phyloP scores from a whole-genome alignment of 2,329 filamentous ascomycete genomes.

The Sporothrix schenckii region DNA sequence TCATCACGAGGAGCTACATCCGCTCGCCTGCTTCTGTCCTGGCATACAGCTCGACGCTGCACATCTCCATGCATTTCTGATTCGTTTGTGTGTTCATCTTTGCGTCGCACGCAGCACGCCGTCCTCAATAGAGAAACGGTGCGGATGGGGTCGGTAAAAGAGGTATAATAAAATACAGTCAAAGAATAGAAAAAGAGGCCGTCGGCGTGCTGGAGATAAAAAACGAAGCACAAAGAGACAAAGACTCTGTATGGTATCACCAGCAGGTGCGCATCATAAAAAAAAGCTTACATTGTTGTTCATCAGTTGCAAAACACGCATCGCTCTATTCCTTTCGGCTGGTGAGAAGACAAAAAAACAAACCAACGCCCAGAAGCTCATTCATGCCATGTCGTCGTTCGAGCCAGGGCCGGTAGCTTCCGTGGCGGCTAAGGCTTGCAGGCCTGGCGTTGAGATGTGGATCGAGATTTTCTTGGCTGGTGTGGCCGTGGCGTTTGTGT shows the following conservation, averaged over 20 bases:
- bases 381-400: slow-evolving; percentile 32
- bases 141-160: not conserved
- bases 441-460: slow-evolving; percentile 33
- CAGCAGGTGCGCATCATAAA: not conserved
- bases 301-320: not conserved
- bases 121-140: not conserved
- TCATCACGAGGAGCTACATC: not conserved
- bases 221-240: not conserved
- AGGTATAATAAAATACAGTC: slow-evolving; percentile 22
- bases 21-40: not conserved
- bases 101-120: not conserved
- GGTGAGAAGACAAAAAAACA: not conserved
- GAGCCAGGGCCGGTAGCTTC: slow-evolving; percentile 17
- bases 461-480: slow-evolving; percentile 34
- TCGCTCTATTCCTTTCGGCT: not conserved
- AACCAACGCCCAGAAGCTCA: not conserved
- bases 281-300: not conserved
- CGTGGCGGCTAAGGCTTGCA: slow-evolving; percentile 31
- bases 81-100: not conserved
- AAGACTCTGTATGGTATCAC: not conserved
- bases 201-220: not conserved
- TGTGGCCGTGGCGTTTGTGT: not conserved
- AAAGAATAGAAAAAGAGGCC: not conserved
- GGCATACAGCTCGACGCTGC: not conserved
- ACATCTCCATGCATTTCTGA: not conserved